Evolutionary conservation across 31 red algal species (phyloP).

Genomic region (Odonthalia washingtoniensis): DNA sequence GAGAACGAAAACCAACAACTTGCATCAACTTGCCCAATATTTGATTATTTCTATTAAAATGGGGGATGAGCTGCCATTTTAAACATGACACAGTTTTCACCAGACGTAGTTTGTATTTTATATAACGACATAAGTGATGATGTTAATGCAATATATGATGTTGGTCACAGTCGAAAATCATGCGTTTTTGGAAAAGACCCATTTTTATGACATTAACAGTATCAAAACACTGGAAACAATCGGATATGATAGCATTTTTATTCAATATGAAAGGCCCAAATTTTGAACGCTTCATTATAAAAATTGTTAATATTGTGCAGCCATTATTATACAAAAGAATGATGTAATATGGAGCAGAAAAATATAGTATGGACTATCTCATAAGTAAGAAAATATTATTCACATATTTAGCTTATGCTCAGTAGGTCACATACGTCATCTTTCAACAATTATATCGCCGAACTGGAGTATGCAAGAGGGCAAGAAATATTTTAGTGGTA

Average conservation of each 20-base stretch:
- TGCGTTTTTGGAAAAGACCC: neutral
- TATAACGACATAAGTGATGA: neutral
- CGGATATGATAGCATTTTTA: neutral
- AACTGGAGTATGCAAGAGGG: neutral
- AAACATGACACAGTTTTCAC: too few species aligned
- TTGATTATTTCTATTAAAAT: too few species aligned
- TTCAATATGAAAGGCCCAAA: neutral
- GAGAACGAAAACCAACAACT: too few species aligned
- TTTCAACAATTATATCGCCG: neutral
- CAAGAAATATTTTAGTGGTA: neutral
- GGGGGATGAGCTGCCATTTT: too few species aligned
- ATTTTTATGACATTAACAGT: neutral
- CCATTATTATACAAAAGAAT: too few species aligned
- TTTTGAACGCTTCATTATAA: constrained; percentile 9
- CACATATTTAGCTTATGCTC: neutral
- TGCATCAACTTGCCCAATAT: too few species aligned
- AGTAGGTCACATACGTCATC: neutral
- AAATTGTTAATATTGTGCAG: neutral
- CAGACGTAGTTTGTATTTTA: neutral
- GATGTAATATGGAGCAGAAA: too few species aligned
- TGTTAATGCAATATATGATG: neutral
- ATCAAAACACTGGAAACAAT: neutral
- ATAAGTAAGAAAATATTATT: too few species aligned
- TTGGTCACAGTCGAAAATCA: too few species aligned
- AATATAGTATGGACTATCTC: too few species aligned